Conservation (phyloP, 2,329 filamentous ascomycete genomes). For the Corinectria fuckeliana region DNA sequence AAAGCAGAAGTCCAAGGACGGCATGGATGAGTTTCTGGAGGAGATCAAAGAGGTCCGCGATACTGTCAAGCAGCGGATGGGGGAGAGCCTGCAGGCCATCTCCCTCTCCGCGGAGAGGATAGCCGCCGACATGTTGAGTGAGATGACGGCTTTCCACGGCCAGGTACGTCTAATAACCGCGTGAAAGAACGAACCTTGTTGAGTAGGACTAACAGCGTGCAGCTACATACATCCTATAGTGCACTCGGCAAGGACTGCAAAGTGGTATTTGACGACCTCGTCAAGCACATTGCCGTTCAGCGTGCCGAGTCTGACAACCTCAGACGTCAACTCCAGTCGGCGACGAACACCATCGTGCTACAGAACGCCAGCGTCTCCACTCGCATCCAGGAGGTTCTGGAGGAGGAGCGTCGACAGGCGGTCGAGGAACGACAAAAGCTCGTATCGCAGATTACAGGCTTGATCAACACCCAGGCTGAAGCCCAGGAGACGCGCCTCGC, state of each 20-base stretch:
- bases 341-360: slow-evolving; percentile 71
- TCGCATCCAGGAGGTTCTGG: slow-evolving; percentile 71
- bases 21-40: slow-evolving; percentile 89
- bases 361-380: slow-evolving; percentile 71
- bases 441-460: slow-evolving; percentile 75
- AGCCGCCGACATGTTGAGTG: slow-evolving; percentile 84
- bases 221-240: slow-evolving; percentile 86
- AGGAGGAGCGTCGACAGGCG: slow-evolving; percentile 77
- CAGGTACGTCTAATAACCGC: slow-evolving; percentile 54
- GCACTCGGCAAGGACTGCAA: slow-evolving; percentile 87
- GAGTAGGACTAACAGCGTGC: slow-evolving; percentile 21
- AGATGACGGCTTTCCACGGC: slow-evolving; percentile 83
- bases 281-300: slow-evolving; percentile 77
- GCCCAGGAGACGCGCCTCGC: slow-evolving; percentile 75
- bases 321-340: slow-evolving; percentile 72
- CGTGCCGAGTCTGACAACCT: slow-evolving; percentile 77
- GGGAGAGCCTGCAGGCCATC: slow-evolving; percentile 82
- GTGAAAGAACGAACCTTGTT: not conserved
- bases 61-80: slow-evolving; percentile 84
- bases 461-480: slow-evolving; percentile 78
- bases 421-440: slow-evolving; percentile 76
- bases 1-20: slow-evolving; percentile 73
- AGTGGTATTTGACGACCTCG: slow-evolving; percentile 79
- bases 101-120: slow-evolving; percentile 87
- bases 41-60: slow-evolving; percentile 91